A percentile compares a stretch with the other conserved stretches of the same genome.
phyloP scores from a whole-genome alignment of 225 moss, liverwort and hornwort species.

The Neckera pumila region DNA sequence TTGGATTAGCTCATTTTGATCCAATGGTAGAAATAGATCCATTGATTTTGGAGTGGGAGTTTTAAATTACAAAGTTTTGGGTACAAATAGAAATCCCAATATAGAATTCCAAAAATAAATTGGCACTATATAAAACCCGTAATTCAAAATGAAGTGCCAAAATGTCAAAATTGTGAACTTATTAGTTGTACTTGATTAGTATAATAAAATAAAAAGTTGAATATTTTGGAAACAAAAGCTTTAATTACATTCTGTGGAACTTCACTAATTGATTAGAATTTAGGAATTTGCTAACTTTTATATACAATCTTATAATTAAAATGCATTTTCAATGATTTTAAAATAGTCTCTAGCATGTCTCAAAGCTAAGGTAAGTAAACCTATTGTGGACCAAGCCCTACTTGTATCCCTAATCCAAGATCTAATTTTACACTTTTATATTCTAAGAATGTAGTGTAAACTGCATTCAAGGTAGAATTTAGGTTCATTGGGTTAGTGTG shows the following conservation, averaged over 20 bases:
- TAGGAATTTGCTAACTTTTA: neutral
- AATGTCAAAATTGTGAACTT: neutral
- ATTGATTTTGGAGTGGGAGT: too few relatives aligned
- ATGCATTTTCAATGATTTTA: neutral
- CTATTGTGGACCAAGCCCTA: neutral
- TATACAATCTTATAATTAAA: neutral
- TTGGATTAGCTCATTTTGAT: neutral
- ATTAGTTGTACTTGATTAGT: neutral
- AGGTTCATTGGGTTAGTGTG: too few relatives aligned
- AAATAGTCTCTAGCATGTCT: neutral
- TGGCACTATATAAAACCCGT: neutral
- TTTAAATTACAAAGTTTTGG: neutral
- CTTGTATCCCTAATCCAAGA: neutral
- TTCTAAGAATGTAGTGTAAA: neutral
- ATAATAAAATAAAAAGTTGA: neutral
- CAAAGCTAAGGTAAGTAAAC: neutral
- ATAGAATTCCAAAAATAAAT: neutral
- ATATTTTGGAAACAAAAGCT: neutral
- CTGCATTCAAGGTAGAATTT: neutral
- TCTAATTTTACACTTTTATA: neutral
- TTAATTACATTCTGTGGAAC: neutral
- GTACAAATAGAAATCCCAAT: neutral
- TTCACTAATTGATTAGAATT: neutral
- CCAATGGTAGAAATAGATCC: neutral
- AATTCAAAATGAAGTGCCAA: neutral